Evolutionary conservation across 176 grass and related monocot genomes (phyloP), one percentile per base, ranked within the genome.

Genomic region (Musa acuminata): DNA sequence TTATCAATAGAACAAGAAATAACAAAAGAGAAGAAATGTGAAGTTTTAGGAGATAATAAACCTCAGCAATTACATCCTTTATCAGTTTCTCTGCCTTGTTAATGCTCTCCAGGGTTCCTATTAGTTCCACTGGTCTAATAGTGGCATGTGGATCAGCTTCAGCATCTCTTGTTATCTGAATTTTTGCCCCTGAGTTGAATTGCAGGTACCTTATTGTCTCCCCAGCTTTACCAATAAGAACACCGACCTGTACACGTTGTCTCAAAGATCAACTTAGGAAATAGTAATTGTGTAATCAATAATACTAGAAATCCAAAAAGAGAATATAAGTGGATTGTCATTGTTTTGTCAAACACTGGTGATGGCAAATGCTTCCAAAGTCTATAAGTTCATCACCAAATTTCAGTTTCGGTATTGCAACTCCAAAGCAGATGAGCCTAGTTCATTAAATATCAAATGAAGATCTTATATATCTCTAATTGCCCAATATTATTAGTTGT

Each of bases 211-310:
- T 82, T 64, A 82, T 82, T 67, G 80, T 82, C 26, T 75, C 80
- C 7, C 80, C 80, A 75, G 62, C 58, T 82, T 75, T 82, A 25
- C 80, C 80, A 69, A 82, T 82, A 64, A 82, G 62, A 82, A 82
- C 71, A 58, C 80, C 80, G 25, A 82, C 80, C 80, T 82, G 54
- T 12, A 78, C n/a, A 78, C 8, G 10, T 25, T 73, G 50, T 73
- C 52, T 73, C 12, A 73, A 49, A 3, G 9, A 19, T 54, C 1
- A 16, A 54, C 4, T 14, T 24, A 24, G n/a, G 14, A 52, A 11
- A 52, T 22, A 13, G 2, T 24, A 22, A 72, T n/a, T 21, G 35
- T 71, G 6, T 51, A 49, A 17, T n/a, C 35, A 21, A 51, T 2
- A 71, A 1, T 49, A 12, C 68, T 50, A 8, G 35, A 43, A 43